A percentile compares a stretch with the other conserved stretches of the same genome.
These are phyloP conservation scores for Taphrina confusa DNA, from an alignment of 1,139 yeast species.

Conservation along the genomic window DNA sequence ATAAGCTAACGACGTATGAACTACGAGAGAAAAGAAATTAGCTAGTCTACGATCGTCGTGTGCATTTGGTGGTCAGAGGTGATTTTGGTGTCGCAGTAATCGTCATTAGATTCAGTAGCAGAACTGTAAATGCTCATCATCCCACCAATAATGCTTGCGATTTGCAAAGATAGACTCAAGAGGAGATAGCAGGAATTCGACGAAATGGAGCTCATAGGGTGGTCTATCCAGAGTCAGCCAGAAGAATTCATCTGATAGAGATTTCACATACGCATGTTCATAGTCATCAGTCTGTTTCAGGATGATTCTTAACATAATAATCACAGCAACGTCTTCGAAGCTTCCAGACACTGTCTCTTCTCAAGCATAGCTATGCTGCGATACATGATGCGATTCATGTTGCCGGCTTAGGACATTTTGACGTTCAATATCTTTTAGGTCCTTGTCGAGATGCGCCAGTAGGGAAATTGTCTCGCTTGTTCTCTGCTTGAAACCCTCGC, in stretches of 20 bases:
- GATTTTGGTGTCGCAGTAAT: conserved; percentile 33
- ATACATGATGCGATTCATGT: no score
- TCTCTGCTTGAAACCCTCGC: no score
- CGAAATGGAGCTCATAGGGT: conserved; percentile 20
- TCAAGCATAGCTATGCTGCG: no score
- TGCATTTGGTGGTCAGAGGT: conserved; percentile 28
- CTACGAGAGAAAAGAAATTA: no score
- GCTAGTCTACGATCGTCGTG: no score
- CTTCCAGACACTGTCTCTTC: conserved; percentile 13
- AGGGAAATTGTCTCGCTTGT: no score
- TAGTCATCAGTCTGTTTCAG: conserved; percentile 31
- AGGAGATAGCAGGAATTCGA: conserved; percentile 7
- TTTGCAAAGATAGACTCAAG: not conserved
- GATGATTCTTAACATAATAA: conserved; percentile 31
- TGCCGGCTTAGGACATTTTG: no score
- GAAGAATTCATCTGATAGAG: not conserved
- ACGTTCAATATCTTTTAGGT: no score
- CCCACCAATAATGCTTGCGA: not conserved
- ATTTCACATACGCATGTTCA: conserved; percentile 20
- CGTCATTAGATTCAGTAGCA: conserved; percentile 31
- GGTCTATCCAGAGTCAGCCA: conserved; percentile 4
- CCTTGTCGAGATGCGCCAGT: no score
- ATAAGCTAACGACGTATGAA: no score
- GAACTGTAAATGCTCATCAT: conserved; percentile 30
- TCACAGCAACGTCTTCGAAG: conserved; percentile 5